phyloP scores from a whole-genome alignment of 495 filamentous ascomycete genomes.

The Paragyromitra xinjiangensis region DNA sequence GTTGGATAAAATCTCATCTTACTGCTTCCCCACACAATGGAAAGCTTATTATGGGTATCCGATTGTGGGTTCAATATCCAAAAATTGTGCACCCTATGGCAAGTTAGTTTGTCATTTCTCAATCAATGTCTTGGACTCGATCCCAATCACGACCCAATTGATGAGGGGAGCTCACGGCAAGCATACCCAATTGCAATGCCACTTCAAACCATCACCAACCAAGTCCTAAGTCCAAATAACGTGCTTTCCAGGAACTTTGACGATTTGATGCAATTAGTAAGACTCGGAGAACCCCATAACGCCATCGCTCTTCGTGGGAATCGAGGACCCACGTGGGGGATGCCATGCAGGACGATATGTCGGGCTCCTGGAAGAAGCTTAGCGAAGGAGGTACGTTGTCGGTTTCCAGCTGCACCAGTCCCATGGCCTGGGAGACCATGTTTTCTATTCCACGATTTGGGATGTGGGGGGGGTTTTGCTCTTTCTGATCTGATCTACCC shows the following conservation, averaged over 20 bases:
- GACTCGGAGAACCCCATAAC: background rate
- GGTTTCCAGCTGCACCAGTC: background rate
- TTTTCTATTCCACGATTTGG: background rate
- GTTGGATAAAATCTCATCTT: background rate
- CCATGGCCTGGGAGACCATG: slow-evolving; percentile 7
- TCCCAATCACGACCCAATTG: background rate
- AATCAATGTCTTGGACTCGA: background rate
- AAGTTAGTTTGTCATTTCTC: background rate
- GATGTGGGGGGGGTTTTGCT: background rate
- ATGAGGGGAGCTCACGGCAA: background rate
- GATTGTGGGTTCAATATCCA: background rate
- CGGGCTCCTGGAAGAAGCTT: background rate
- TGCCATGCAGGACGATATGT: slow-evolving; percentile 14
- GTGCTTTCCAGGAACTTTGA: background rate
- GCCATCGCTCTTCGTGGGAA: background rate
- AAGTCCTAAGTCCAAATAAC: background rate
- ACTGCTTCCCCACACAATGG: background rate
- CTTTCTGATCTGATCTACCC: too few species aligned
- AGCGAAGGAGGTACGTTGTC: background rate
- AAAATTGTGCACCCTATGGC: background rate
- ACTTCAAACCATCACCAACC: background rate
- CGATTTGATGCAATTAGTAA: background rate
- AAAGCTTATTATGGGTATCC: background rate
- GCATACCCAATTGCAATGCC: background rate
- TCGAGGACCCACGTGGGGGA: slow-evolving; percentile 7